Conservation (phyloP, 2,329 filamentous ascomycete genomes). For the Diplodia seriata region DNA sequence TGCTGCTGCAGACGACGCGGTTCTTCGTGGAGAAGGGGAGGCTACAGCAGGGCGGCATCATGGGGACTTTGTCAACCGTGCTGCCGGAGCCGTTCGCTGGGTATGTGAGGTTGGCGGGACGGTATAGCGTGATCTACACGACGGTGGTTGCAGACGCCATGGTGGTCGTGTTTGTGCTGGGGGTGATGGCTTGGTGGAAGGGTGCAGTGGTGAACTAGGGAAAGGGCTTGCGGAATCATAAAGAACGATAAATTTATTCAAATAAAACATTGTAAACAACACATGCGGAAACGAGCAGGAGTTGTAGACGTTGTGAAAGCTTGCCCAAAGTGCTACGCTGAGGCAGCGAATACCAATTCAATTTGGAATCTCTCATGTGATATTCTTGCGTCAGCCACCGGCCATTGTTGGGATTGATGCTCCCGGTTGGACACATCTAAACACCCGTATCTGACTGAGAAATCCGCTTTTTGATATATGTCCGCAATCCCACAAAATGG, state of each 20-base stretch:
- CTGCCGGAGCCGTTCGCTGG: slow-evolving; percentile 69
- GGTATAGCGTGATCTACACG: slow-evolving; percentile 74
- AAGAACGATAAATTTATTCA: neutral
- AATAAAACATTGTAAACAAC: neutral
- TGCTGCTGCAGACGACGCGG: slow-evolving; percentile 72
- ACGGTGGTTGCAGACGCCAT: slow-evolving; percentile 77
- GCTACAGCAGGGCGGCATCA: slow-evolving; percentile 64
- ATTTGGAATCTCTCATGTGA: neutral
- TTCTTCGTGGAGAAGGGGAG: slow-evolving; percentile 72
- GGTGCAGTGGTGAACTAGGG: slow-evolving; percentile 37
- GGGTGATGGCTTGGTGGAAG: slow-evolving; percentile 60
- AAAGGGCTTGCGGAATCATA: neutral
- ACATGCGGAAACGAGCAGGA: too few species aligned
- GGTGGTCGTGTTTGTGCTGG: slow-evolving; percentile 77
- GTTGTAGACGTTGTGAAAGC: neutral
- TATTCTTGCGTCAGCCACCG: neutral
- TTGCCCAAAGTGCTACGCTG: neutral
- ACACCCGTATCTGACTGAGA: neutral
- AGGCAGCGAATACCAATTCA: neutral
- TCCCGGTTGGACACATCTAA: neutral
- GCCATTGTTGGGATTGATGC: too few species aligned
- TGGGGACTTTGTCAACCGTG: slow-evolving; percentile 69
- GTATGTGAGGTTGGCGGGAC: slow-evolving; percentile 66
- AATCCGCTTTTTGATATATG: slow-evolving; percentile 2
- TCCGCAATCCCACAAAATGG: slow-evolving; percentile 12